phyloP scores from a whole-genome alignment of 164 flowering plant species.

The Litsea cubeba region DNA sequence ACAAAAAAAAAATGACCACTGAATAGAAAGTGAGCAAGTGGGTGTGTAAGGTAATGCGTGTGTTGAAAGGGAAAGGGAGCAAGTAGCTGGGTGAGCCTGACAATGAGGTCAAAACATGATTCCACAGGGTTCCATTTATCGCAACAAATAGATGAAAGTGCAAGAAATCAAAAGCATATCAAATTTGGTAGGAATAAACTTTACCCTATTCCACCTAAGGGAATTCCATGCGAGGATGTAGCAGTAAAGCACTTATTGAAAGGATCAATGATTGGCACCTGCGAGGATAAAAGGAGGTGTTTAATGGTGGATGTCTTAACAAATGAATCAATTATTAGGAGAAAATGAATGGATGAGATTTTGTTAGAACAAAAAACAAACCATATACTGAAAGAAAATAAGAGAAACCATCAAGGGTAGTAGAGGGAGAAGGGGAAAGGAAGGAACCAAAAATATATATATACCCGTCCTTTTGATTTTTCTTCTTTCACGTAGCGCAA shows the following conservation, averaged over 20 bases:
- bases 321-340: not conserved
- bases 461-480: conserved; percentile 50
- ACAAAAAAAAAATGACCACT: too few species aligned
- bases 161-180: not conserved
- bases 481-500: conserved; percentile 48
- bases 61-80: too few species aligned
- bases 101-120: not conserved
- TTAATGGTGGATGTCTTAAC: not conserved
- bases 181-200: not conserved
- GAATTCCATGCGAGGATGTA: conserved; percentile 14
- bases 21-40: too few species aligned
- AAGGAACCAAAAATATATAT: not conserved
- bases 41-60: too few species aligned
- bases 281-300: conserved; percentile 12
- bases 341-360: not conserved
- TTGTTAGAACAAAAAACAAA: not conserved
- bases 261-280: conserved; percentile 46
- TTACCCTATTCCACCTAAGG: conserved; percentile 21
- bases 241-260: not conserved
- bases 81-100: too few species aligned
- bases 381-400: not conserved
- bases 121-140: not conserved
- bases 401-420: not conserved
- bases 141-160: not conserved
- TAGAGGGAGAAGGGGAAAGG: not conserved